phyloP scores from a whole-genome alignment of 2,329 filamentous ascomycete species.

The Botrytis medusae region DNA sequence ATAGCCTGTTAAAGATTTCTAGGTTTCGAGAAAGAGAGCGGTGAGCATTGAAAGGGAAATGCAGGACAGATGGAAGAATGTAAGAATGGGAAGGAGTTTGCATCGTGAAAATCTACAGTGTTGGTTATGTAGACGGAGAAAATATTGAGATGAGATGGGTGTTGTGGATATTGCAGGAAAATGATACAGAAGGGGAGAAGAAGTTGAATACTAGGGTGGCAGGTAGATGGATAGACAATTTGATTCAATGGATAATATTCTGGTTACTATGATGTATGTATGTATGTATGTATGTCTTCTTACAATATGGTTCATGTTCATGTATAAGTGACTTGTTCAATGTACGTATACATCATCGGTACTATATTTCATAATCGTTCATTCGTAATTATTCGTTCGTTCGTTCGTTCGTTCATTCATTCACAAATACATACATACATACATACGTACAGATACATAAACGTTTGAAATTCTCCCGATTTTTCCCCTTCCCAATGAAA shows the following conservation, averaged over 20 bases:
- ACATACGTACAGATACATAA: neutral
- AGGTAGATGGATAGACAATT: neutral
- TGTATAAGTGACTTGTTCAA: neutral
- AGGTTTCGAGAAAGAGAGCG: neutral
- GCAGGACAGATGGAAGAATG: neutral
- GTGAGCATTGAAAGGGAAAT: neutral
- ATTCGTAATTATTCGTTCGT: neutral
- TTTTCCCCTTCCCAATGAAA: neutral
- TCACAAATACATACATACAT: neutral
- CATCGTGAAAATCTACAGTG: neutral
- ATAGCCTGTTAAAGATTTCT: neutral
- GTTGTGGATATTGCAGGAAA: neutral
- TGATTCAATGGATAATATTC: neutral
- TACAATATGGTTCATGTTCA: neutral
- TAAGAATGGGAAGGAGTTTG: neutral
- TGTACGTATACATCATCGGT: neutral
- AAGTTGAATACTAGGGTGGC: neutral
- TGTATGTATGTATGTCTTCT: neutral
- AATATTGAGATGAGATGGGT: neutral
- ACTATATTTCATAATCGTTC: neutral
- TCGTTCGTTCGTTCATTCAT: neutral
- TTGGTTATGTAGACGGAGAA: neutral
- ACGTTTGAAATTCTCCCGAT: neutral
- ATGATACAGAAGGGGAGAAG: neutral
- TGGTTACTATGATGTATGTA: neutral